Base-by-base conservation (phyloP, 257 asterid genomes). In the Ehretia macrophylla region DNA sequence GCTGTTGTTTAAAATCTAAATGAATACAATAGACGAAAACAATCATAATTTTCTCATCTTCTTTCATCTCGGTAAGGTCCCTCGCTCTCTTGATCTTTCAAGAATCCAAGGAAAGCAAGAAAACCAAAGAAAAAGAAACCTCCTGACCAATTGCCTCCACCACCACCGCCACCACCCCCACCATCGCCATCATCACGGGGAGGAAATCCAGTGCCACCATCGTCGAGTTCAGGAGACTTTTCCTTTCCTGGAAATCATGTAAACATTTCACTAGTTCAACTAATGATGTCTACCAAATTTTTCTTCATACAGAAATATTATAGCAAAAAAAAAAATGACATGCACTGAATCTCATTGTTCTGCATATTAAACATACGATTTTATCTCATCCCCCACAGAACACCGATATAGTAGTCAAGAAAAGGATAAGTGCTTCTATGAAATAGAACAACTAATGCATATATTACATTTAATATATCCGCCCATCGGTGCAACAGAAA, bases 81-180 rank as follows among this genome's bases (percentile, higher is more conserved):
- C 59, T 83, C 87, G 10, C 72, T 72, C 65, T 88, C 96, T 72
- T 76, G 70, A 72, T 88, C 95, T 74, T 79, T 90, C 55, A 90
- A 60, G 50, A 86, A 66, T 27, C 94, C 85, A 62, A 90, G 64
- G 44, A 90, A 75, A 63, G 85, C 92, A 71, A 87, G 91, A 63
- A 87, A 85, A 11, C 87, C 91, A 1, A 87, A 87, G 64, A 83
- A 72, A 82, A 86, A 86, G 83, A 84, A 90, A 11, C 97, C 97
- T n/a, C 97, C 97, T 0, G 90, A 78, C 84, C 85, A 89, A 63
- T 71, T 62, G 51, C 95, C 92, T 4, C 97, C 95, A 0, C 97
- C 95, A 0, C 94, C 95, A 0, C 95, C 95, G 0, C 97, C 94
- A 0, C 95, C 97, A 0, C 95, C 97, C 0, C 95, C 97, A 4